These are phyloP conservation scores for Phytophthora cactorum DNA, from an alignment of 352 stramenopile species.

Conservation along the genomic window DNA sequence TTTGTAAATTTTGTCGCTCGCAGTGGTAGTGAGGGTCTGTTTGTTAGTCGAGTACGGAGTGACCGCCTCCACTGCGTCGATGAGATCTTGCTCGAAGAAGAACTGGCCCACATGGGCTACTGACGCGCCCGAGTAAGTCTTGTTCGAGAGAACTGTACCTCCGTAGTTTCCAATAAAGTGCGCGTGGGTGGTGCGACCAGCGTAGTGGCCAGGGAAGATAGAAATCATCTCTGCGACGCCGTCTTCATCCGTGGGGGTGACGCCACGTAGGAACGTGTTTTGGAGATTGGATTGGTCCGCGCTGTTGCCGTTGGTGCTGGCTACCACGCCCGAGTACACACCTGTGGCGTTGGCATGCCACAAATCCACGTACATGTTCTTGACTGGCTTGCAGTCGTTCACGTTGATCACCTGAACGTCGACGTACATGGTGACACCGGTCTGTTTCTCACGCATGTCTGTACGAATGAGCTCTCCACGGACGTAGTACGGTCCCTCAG, in stretches of 20 bases:
- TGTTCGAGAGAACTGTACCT: constrained; percentile 26
- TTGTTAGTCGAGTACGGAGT: too few species aligned
- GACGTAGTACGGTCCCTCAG: too few species aligned
- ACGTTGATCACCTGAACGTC: too few species aligned
- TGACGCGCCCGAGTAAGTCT: constrained; percentile 32
- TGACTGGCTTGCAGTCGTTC: too few species aligned
- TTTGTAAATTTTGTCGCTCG: too few species aligned
- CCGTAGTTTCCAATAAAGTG: constrained; percentile 30
- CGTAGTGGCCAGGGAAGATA: constrained; percentile 34
- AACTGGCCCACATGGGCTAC: constrained; percentile 27
- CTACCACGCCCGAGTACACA: constrained; percentile 36
- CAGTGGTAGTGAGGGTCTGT: too few species aligned
- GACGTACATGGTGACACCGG: too few species aligned
- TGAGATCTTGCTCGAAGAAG: too few species aligned
- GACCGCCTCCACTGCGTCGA: too few species aligned
- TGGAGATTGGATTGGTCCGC: constrained; percentile 25
- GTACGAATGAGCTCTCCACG: too few species aligned
- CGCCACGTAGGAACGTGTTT: constrained; percentile 29
- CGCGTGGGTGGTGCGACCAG: constrained; percentile 26
- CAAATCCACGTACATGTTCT: constrained; percentile 31
- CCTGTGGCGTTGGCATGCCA: constrained; percentile 37
- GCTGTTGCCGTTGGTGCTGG: constrained; percentile 28
- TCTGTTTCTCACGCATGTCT: too few species aligned
- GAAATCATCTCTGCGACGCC: constrained; percentile 34
- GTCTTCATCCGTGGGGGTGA: constrained; percentile 27